Evolutionary conservation across 139 green algal species (phyloP), one percentile per base, ranked within the genome.

Genomic region (Deuterostichococcus epilithicus): DNA sequence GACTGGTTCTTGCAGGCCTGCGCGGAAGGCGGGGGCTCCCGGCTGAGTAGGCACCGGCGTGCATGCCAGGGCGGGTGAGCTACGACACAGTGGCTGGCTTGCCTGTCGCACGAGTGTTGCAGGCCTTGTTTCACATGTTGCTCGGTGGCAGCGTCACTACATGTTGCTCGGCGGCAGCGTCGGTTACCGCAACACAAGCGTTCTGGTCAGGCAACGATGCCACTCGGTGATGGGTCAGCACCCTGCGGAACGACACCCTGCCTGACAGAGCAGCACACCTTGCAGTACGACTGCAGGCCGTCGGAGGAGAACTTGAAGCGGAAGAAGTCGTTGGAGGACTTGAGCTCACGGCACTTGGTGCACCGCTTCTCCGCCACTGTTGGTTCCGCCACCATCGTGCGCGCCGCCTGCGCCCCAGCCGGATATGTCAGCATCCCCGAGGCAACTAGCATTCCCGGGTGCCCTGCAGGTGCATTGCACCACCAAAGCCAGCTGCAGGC

Each of bases 211-310:
- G 26, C 59, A n/a, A 34, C 59, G 18, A 13, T 26, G 45, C 45
- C 15, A 18, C 45, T 60, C 18, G 45, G 45, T 26, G 18, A 18
- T 18, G 18, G 13, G 45, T 60, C 45, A 13, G 18, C 13, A 60
- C 18, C 45, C 13, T 13, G 13, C 18, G 45, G 45, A 26, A 60
- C 45, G 45, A 60, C 45, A 60, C 18, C 45, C 13, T 13, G 45
- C 15, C 15, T 18, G 15, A 13, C 18, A 60, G 45, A 60, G 45
- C 45, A 60, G 20, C 26, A 18, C 32, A 69, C 63, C 63, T 69
- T 69, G 63, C 63, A 69, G 63, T 69, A 69, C 5, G 30, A 69
- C 63, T 69, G 63, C 63, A 69, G 63, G 5, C 63, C 32, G n/a
- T 69, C 63, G 63, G 30, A 38, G 30, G 63, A 38, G 30, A 38